Percentiles rank a stretch among this genome's conserved stretches.
These are phyloP conservation scores for Euphorbia celastroides DNA, from an alignment of 441 rosid species.

Conservation along the genomic window DNA sequence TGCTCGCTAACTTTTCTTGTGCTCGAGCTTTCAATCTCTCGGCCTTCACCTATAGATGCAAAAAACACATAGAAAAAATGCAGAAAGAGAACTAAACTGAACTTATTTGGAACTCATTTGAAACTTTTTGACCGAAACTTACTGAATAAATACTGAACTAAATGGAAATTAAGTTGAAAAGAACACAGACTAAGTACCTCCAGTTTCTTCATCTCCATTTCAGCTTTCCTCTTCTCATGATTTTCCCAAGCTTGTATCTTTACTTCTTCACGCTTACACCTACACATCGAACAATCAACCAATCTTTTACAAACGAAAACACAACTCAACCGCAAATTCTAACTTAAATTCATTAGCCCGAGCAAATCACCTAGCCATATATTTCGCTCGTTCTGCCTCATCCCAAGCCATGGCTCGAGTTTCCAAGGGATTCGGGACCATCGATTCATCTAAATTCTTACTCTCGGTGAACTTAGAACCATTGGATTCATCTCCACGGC, in stretches of 20 bases:
- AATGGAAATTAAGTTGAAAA: conserved; percentile 1
- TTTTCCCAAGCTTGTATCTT: conserved; percentile 94
- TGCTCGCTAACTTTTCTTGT: conserved; percentile 58
- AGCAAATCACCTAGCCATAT: conserved; percentile 64
- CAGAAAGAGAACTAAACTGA: no score
- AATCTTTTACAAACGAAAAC: background rate
- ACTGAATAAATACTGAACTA: no score
- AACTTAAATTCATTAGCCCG: background rate
- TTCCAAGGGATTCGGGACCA: conserved; percentile 49
- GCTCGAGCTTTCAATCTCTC: conserved; percentile 83
- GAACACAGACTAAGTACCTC: conserved; percentile 44
- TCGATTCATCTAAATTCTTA: conserved; percentile 28
- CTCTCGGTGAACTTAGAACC: conserved; percentile 21
- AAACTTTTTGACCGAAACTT: no score
- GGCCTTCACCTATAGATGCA: conserved; percentile 57
- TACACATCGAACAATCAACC: conserved; percentile 15
- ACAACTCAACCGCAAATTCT: background rate
- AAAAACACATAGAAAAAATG: background rate
- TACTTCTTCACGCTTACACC: conserved; percentile 89
- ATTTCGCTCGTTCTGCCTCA: conserved; percentile 88
- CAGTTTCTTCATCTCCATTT: conserved; percentile 79
- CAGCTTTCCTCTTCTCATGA: conserved; percentile 86
- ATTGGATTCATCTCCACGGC: conserved; percentile 23
- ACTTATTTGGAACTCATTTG: no score
- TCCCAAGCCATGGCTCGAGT: conserved; percentile 85